Percentiles rank a stretch among this genome's conserved stretches.
These are phyloP conservation scores for Botryotinia convoluta DNA, from an alignment of 2,329 filamentous ascomycete genomes.

Conservation along the genomic window DNA sequence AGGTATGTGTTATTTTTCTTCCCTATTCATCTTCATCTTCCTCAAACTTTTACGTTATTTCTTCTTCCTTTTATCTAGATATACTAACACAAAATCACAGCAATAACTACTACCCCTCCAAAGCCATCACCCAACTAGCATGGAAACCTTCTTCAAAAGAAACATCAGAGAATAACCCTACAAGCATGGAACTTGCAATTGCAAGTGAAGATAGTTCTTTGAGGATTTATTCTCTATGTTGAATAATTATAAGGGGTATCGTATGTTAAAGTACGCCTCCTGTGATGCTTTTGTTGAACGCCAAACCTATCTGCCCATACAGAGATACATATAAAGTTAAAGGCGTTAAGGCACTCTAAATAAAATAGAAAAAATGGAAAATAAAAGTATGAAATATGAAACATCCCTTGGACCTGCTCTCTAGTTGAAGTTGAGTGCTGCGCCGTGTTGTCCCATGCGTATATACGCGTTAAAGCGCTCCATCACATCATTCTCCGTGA, in stretches of 20 bases:
- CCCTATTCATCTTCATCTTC: not conserved
- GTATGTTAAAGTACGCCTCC: slow-evolving; percentile 23
- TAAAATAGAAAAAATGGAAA: slow-evolving; percentile 2
- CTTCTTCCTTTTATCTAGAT: rapidly evolving
- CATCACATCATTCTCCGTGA: not conserved
- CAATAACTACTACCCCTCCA: slow-evolving; percentile 45
- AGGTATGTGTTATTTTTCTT: slow-evolving; percentile 7
- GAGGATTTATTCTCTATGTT: slow-evolving; percentile 50
- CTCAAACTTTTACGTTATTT: too few species aligned
- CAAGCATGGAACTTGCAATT: slow-evolving; percentile 35
- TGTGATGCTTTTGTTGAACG: slow-evolving; percentile 19
- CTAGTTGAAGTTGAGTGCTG: slow-evolving; percentile 20
- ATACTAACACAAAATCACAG: slow-evolving; percentile 35
- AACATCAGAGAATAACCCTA: slow-evolving; percentile 9
- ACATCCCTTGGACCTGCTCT: not conserved
- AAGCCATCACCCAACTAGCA: slow-evolving; percentile 52
- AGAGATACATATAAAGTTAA: slow-evolving; percentile 12
- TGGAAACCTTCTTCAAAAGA: slow-evolving; percentile 56
- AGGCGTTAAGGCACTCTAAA: slow-evolving; percentile 20
- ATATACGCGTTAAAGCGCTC: not conserved
- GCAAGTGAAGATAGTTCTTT: slow-evolving; percentile 58
- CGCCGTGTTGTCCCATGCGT: not conserved
- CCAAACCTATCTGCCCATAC: not conserved
- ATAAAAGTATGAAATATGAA: not conserved
- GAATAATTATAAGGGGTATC: slow-evolving; percentile 30